Evolutionary conservation across 192 early-diverging fungal species (phyloP).

Genomic region (Geosiphon pyriformis): DNA sequence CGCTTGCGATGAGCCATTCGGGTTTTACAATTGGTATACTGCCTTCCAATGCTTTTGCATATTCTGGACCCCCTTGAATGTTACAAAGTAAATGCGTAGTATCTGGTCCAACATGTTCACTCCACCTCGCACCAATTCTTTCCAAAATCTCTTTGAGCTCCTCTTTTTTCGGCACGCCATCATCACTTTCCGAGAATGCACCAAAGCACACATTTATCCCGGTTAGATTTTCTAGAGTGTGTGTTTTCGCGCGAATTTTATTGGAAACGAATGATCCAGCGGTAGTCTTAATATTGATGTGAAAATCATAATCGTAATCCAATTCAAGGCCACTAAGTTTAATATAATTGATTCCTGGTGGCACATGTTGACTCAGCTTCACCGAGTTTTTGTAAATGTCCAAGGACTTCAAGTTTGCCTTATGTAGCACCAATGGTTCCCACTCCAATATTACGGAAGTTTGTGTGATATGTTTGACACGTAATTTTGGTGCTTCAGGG

Average conservation of each 20-base stretch:
- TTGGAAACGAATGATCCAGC: conserved; percentile 82
- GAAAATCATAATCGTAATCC: conserved; percentile 84
- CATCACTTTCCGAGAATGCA: conserved; percentile 64
- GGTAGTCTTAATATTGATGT: conserved; percentile 86
- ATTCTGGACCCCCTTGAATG: conserved; percentile 76
- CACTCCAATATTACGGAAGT: conserved; percentile 88
- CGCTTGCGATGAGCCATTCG: conserved; percentile 92
- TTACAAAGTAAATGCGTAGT: conserved; percentile 92
- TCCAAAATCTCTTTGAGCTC: conserved; percentile 69
- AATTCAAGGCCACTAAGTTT: conserved; percentile 91
- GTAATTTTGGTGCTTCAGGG: conserved; percentile 77
- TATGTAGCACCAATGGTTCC: conserved; percentile 81
- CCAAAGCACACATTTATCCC: conserved; percentile 97
- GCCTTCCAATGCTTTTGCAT: conserved; percentile 78
- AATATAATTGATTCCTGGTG: conserved; percentile 45
- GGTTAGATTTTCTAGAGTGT: conserved; percentile 94
- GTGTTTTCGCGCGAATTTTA: conserved; percentile 70
- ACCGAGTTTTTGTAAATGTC: conserved; percentile 89
- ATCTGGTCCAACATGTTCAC: conserved; percentile 75
- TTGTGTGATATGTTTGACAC: conserved; percentile 70
- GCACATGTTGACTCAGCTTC: conserved; percentile 62
- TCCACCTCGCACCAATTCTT: conserved; percentile 84
- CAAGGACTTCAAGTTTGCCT: conserved; percentile 76
- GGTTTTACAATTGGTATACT: conserved; percentile 95
- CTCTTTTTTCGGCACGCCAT: conserved; percentile 51